phyloP scores from a whole-genome alignment of 2,329 filamentous ascomycete genomes.

The Aureobasidium mangrovei region DNA sequence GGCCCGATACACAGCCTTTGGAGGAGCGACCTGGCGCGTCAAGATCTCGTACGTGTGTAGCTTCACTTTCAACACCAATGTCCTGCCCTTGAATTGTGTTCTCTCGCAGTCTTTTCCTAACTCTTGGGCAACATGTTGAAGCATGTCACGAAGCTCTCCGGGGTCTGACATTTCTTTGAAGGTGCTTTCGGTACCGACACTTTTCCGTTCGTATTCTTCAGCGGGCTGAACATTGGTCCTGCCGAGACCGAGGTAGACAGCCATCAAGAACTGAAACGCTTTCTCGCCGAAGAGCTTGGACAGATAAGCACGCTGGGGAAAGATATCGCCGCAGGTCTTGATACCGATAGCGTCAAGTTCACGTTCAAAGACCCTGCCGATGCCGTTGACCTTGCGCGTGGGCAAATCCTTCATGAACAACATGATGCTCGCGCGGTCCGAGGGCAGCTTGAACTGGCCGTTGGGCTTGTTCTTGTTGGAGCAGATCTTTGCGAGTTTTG shows the following conservation, averaged over 20 bases:
- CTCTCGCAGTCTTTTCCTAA: constrained; percentile 75
- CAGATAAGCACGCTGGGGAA: constrained; percentile 63
- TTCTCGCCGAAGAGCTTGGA: constrained; percentile 82
- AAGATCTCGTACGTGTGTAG: constrained; percentile 88
- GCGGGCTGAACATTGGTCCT: constrained; percentile 77
- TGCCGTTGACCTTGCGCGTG: constrained; percentile 84
- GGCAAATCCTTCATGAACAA: constrained; percentile 76
- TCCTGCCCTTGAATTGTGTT: constrained; percentile 81
- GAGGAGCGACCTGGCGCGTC: constrained; percentile 68
- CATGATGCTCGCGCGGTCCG: constrained; percentile 66
- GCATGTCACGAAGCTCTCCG: constrained; percentile 61
- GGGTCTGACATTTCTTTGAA: constrained; percentile 72
- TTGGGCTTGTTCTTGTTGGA: constrained; percentile 97
- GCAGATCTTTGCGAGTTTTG: constrained; percentile 88
- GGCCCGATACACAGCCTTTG: constrained; percentile 61
- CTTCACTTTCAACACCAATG: constrained; percentile 85
- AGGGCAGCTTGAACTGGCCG: constrained; percentile 72
- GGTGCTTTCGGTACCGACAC: constrained; percentile 86
- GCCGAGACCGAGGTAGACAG: constrained; percentile 77
- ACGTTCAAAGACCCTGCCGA: constrained; percentile 89
- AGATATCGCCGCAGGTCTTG: constrained; percentile 82
- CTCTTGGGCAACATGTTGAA: constrained; percentile 73
- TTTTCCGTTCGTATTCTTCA: constrained; percentile 85
- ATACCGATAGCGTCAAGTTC: constrained; percentile 82
- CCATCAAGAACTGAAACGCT: constrained; percentile 75